Conservation (phyloP, 108 stramenopile species). For the Pseudonitzschia multiseries region DNA sequence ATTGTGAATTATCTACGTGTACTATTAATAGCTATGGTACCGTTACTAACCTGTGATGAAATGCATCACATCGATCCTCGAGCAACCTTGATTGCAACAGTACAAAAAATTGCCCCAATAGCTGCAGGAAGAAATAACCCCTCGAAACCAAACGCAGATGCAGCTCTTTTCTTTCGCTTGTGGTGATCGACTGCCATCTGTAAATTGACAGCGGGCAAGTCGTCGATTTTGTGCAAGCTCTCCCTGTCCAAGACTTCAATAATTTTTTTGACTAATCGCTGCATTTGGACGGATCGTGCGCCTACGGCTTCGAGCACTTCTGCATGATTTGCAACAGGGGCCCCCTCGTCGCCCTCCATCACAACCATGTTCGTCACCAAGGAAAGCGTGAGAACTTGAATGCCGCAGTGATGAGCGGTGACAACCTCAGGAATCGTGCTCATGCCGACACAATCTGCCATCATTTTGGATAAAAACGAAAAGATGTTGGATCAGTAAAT, state of each 20-base stretch:
- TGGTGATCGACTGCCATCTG: conserved; percentile 17
- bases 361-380: conserved; percentile 90
- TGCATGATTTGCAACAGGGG: conserved; percentile 79
- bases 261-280: conserved; percentile 67
- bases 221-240: conserved; percentile 29
- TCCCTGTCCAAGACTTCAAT: conserved; percentile 38
- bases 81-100: conserved; percentile 3
- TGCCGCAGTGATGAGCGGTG: conserved; percentile 86
- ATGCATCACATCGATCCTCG: conserved; percentile 4
- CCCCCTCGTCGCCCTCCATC: conserved; percentile 52
- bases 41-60: not conserved
- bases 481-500: no score
- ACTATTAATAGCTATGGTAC: not conserved
- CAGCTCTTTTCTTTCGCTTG: not conserved
- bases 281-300: conserved; percentile 66
- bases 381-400: conserved; percentile 81
- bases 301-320: conserved; percentile 88
- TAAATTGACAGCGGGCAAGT: conserved; percentile 40
- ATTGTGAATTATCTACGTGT: not conserved
- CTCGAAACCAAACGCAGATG: not conserved
- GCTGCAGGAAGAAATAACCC: conserved; percentile 7
- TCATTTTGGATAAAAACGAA: not conserved
- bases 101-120: not conserved
- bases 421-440: conserved; percentile 89
- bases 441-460: conserved; percentile 73